A percentile compares a stretch with the other conserved stretches of the same genome.
These are phyloP conservation scores for Candida berthetii DNA, from an alignment of 805 yeast species.

Conservation along the genomic window DNA sequence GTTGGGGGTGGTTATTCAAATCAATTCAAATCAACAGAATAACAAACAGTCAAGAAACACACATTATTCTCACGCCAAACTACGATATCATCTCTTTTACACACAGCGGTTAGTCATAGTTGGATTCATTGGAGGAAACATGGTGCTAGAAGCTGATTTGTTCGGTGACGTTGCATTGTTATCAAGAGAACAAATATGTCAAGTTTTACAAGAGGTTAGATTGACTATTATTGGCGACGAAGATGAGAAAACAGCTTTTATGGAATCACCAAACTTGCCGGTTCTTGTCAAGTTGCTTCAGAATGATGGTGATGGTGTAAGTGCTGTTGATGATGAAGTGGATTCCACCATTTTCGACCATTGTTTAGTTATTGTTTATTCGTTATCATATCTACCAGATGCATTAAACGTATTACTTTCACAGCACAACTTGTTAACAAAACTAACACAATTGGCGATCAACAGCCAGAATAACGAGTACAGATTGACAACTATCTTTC, in stretches of 20 bases:
- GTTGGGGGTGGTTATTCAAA: too few relatives aligned
- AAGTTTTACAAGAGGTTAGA: constrained; percentile 7
- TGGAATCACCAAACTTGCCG: neutral
- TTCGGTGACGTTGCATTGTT: neutral
- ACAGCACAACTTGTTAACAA: constrained; percentile 5
- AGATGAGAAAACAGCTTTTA: constrained; percentile 10
- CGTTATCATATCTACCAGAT: constrained; percentile 7
- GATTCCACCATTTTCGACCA: constrained; percentile 7
- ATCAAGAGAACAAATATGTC: neutral
- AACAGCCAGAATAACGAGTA: constrained; percentile 1
- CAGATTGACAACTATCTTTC: constrained; percentile 4
- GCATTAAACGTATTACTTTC: neutral
- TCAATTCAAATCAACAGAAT: too few relatives aligned
- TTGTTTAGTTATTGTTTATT: constrained; percentile 15
- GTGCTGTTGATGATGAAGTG: constrained; percentile 2
- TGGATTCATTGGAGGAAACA: neutral
- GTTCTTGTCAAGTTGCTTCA: neutral
- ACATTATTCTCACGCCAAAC: too few relatives aligned
- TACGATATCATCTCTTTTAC: too few relatives aligned
- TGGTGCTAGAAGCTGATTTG: neutral
- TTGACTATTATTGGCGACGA: constrained; percentile 18
- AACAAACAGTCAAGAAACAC: too few relatives aligned
- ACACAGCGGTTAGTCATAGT: too few relatives aligned
- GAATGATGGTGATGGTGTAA: neutral
- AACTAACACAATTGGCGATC: constrained; percentile 8